phyloP scores from a whole-genome alignment of 2,329 filamentous ascomycete genomes.

The Sporothrix schenckii region DNA sequence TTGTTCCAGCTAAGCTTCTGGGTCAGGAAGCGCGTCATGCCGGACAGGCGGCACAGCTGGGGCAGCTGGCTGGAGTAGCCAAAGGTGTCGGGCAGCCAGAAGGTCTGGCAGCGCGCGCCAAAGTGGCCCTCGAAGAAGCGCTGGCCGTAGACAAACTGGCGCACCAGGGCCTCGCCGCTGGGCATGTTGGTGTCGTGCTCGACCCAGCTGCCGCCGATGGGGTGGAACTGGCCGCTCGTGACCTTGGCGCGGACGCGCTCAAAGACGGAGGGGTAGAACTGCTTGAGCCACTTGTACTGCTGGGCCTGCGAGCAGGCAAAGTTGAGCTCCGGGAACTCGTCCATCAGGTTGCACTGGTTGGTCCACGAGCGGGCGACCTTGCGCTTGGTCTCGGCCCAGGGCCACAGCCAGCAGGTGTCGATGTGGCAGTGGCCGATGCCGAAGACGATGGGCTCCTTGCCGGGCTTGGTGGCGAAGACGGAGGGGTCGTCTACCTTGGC shows the following conservation, averaged over 20 bases:
- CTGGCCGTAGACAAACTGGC: constrained; percentile 95
- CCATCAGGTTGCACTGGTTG: constrained; percentile 93
- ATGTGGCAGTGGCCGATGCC: constrained; percentile 97
- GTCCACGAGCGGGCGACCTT: constrained; percentile 97
- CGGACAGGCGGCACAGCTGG: constrained; percentile 89
- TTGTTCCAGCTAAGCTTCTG: constrained; percentile 99
- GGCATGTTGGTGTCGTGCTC: constrained; percentile 99
- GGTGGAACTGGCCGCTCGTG: constrained; percentile 86
- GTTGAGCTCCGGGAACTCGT: constrained; percentile 88
- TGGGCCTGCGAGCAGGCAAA: constrained; percentile 94
- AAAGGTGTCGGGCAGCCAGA: constrained; percentile 98
- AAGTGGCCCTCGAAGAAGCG: constrained; percentile 93
- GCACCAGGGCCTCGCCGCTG: constrained; percentile 87
- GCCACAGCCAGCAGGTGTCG: constrained; percentile 98
- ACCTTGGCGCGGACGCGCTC: constrained; percentile 91
- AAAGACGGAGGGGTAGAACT: constrained; percentile 84
- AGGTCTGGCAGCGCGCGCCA: constrained; percentile 83
- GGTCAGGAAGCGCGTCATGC: constrained; percentile 95
- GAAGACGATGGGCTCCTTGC: constrained; percentile 75
- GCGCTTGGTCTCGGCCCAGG: constrained; percentile 95
- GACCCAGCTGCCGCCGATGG: constrained; percentile 97
- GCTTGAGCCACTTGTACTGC: constrained; percentile 96
- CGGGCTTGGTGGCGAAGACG: constrained; percentile 76
- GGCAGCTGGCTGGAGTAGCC: constrained; percentile 95
- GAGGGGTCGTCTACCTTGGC: constrained; percentile 77